A percentile compares a stretch with the other conserved stretches of the same genome.
These are phyloP conservation scores for Misopates orontium DNA, from an alignment of 257 asterid genomes.

Conservation along the genomic window DNA sequence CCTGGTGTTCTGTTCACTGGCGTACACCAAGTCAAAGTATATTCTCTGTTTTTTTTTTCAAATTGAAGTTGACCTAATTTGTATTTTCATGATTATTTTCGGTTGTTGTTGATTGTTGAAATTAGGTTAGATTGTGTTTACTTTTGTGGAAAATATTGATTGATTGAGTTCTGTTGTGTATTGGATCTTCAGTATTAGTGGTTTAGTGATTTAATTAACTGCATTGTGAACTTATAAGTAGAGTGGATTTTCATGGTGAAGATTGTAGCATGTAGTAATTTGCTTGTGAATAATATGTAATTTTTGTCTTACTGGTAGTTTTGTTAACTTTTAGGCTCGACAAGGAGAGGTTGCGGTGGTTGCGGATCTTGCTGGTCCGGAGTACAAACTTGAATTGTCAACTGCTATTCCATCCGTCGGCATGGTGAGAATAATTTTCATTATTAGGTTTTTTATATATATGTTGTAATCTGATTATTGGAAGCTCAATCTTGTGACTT, in stretches of 20 bases:
- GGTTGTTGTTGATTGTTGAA: too few species aligned
- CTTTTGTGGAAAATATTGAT: too few species aligned
- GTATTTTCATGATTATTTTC: too few species aligned
- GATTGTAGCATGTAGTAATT: too few species aligned
- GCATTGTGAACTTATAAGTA: too few species aligned
- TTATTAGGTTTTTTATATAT: not conserved
- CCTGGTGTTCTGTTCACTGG: conserved; percentile 69
- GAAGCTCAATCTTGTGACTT: not conserved
- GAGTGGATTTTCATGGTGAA: too few species aligned
- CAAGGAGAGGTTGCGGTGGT: conserved; percentile 85
- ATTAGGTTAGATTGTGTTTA: too few species aligned
- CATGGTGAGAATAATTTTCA: conserved; percentile 45
- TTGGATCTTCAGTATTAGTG: too few species aligned
- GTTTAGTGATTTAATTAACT: too few species aligned
- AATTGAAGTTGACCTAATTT: too few species aligned
- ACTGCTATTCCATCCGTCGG: conserved; percentile 73
- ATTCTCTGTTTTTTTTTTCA: not conserved
- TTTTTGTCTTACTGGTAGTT: conserved; percentile 25
- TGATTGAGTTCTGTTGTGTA: too few species aligned
- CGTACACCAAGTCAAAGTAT: conserved; percentile 70
- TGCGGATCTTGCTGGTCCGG: conserved; percentile 79
- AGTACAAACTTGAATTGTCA: conserved; percentile 65
- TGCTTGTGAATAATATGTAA: too few species aligned
- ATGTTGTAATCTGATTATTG: conserved; percentile 2
- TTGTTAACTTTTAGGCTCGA: conserved; percentile 47